Conservation (phyloP, 495 filamentous ascomycete species). For the Entonaema liquescens region DNA sequence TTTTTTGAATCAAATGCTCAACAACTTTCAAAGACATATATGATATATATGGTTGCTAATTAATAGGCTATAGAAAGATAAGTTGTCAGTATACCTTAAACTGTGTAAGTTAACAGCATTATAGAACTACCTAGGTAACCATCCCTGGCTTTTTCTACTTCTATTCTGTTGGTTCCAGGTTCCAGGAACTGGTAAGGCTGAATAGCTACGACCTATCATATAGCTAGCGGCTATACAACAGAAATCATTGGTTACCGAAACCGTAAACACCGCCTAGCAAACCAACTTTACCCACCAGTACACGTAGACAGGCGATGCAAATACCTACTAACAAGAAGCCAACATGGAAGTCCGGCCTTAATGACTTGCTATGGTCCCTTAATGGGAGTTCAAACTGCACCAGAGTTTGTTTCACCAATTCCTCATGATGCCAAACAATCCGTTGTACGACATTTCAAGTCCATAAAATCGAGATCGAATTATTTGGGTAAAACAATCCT, state of each 20-base stretch:
- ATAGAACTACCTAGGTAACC: not conserved
- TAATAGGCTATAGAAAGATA: not conserved
- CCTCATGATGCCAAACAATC: too few relatives aligned
- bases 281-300: not conserved
- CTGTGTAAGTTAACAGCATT: not conserved
- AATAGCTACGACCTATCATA: not conserved
- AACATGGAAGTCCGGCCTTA: not conserved
- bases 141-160: not conserved
- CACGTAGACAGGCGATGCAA: not conserved
- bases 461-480: too few relatives aligned
- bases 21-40: too few relatives aligned
- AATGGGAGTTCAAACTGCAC: too few relatives aligned
- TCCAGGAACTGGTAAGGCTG: not conserved
- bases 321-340: not conserved
- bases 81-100: not conserved
- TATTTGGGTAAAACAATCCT: too few relatives aligned
- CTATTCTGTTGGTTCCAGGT: not conserved
- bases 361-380: too few relatives aligned
- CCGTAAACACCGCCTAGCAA: not conserved
- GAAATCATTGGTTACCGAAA: constrained; percentile 23
- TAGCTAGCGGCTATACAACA: not conserved
- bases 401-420: too few relatives aligned
- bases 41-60: not conserved
- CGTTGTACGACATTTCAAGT: too few relatives aligned
- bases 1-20: too few relatives aligned